These are phyloP conservation scores for Raffaelea ambrosiae DNA, from an alignment of 2,329 filamentous ascomycete species.

Conservation along the genomic window DNA sequence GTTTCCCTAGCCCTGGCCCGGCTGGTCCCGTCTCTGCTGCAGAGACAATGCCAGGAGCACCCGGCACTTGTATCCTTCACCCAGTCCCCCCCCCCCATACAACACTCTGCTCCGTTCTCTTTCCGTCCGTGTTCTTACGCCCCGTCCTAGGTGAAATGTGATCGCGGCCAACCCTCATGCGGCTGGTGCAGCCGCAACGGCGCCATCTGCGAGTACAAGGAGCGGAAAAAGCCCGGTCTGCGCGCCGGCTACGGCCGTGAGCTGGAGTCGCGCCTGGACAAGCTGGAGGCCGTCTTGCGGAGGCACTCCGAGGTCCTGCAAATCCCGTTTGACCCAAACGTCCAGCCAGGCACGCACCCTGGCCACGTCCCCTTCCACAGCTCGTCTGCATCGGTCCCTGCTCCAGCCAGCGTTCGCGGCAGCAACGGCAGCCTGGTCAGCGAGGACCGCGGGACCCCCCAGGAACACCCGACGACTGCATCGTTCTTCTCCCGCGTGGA, in stretches of 20 bases:
- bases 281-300: slow-evolving; percentile 57
- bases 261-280: slow-evolving; percentile 63
- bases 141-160: slow-evolving; percentile 62
- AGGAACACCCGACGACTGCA: slow-evolving; percentile 27
- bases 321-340: slow-evolving; percentile 35
- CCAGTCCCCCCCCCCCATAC: no score
- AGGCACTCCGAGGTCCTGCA: slow-evolving; percentile 60
- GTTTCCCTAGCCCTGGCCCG: no score
- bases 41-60: no score
- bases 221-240: slow-evolving; percentile 58
- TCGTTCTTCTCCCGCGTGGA: slow-evolving; percentile 41
- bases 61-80: no score
- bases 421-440: slow-evolving; percentile 44
- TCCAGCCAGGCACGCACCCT: slow-evolving; percentile 19
- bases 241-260: slow-evolving; percentile 64
- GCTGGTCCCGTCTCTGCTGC: no score
- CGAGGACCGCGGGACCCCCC: slow-evolving; percentile 45
- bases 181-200: slow-evolving; percentile 60
- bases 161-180: slow-evolving; percentile 64
- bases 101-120: no score
- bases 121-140: no score
- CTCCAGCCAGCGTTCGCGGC: slow-evolving; percentile 34
- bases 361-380: not conserved
- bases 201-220: slow-evolving; percentile 58
- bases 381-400: slow-evolving; percentile 6